phyloP scores from a whole-genome alignment of 108 stramenopile genomes.

The Cyclotella cryptica region DNA sequence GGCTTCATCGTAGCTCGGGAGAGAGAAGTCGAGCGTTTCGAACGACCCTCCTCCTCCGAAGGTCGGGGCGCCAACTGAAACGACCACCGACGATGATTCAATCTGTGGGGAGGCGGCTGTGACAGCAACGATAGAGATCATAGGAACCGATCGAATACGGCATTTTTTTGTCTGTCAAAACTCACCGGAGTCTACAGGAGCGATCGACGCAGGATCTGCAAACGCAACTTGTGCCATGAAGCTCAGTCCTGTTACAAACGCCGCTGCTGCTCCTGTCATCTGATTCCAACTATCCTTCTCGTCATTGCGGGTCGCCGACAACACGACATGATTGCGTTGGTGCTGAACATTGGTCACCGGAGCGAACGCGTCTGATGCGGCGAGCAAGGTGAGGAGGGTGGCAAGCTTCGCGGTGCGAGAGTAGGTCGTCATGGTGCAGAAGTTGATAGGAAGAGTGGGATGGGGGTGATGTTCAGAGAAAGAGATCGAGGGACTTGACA shows the following conservation, averaged over 20 bases:
- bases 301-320: constrained; percentile 23
- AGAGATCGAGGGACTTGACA: constrained; percentile 1
- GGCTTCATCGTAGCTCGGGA: constrained; percentile 72
- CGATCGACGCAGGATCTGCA: constrained; percentile 40
- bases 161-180: background rate
- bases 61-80: constrained; percentile 48
- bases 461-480: background rate
- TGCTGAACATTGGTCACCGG: constrained; percentile 18
- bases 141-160: background rate
- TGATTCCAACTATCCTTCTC: constrained; percentile 47
- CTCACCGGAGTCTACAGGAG: constrained; percentile 1
- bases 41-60: constrained; percentile 50
- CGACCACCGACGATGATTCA: constrained; percentile 20
- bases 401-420: constrained; percentile 32
- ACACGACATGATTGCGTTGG: constrained; percentile 5
- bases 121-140: background rate
- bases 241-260: constrained; percentile 46
- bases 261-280: constrained; percentile 36
- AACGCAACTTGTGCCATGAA: constrained; percentile 52
- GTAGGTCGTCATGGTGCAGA: constrained; percentile 10
- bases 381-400: constrained; percentile 29
- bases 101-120: constrained; percentile 7
- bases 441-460: background rate
- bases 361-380: constrained; percentile 33
- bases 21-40: constrained; percentile 79